Conservation (phyloP, 2,329 filamentous ascomycete genomes). For the Aspergillus intermedius region DNA sequence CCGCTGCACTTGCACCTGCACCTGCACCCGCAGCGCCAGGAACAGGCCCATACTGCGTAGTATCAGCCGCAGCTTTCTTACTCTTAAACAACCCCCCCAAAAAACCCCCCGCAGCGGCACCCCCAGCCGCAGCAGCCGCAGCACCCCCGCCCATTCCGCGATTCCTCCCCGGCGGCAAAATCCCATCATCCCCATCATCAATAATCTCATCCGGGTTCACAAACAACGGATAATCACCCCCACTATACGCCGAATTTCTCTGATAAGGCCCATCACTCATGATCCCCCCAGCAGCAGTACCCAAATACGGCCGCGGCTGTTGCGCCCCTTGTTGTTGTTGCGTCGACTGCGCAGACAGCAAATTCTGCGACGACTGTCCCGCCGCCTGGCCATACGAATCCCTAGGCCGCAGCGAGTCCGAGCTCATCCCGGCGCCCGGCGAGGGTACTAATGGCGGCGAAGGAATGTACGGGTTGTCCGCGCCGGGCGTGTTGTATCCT, state of each 20-base stretch:
- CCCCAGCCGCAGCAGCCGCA: slow-evolving; percentile 45
- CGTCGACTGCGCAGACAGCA: not conserved
- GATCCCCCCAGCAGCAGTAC: slow-evolving; percentile 23
- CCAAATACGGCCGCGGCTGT: slow-evolving; percentile 19
- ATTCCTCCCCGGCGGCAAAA: slow-evolving; percentile 46
- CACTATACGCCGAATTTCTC: slow-evolving; percentile 49
- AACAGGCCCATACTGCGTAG: slow-evolving; percentile 53
- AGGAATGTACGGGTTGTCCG: slow-evolving; percentile 34
- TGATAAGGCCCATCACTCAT: slow-evolving; percentile 61
- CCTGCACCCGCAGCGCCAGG: slow-evolving; percentile 9
- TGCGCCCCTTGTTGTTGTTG: not conserved
- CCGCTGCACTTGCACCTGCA: slow-evolving; percentile 5
- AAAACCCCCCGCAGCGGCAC: slow-evolving; percentile 37
- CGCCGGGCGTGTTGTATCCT: slow-evolving; percentile 26
- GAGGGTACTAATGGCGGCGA: slow-evolving; percentile 9
- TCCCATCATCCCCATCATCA: slow-evolving; percentile 83
- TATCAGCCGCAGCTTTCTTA: slow-evolving; percentile 30
- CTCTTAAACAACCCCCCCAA: slow-evolving; percentile 38
- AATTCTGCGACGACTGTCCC: not conserved
- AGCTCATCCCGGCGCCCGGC: slow-evolving; percentile 9
- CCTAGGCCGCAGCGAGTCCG: slow-evolving; percentile 27
- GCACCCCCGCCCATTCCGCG: slow-evolving; percentile 5
- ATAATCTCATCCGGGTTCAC: slow-evolving; percentile 74
- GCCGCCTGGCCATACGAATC: slow-evolving; percentile 29
- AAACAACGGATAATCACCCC: slow-evolving; percentile 44